Conservation (phyloP, 352 stramenopile genomes). For the Globisporangium megalacanthum region DNA sequence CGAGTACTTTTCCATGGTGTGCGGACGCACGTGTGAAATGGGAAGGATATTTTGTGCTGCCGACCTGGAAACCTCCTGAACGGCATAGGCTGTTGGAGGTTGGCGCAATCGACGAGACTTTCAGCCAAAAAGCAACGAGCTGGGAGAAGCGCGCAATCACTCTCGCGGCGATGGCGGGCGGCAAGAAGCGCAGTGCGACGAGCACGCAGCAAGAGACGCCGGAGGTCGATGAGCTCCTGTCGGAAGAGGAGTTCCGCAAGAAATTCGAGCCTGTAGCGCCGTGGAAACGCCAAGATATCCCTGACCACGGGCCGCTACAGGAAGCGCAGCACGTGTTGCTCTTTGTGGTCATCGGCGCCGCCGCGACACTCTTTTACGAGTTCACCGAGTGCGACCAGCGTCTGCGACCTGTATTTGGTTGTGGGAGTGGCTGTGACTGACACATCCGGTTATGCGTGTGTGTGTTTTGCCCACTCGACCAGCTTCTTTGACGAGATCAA, state of each 20-base stretch:
- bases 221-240: slow-evolving; percentile 32
- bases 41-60: no score
- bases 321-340: slow-evolving; percentile 59
- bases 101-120: no score
- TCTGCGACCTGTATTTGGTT: not conserved
- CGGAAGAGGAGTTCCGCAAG: slow-evolving; percentile 53
- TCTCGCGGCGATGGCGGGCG: not conserved
- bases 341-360: slow-evolving; percentile 62
- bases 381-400: slow-evolving; percentile 33
- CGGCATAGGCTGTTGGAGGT: no score
- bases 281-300: slow-evolving; percentile 77
- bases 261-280: slow-evolving; percentile 72
- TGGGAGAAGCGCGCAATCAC: no score
- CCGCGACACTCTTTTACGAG: slow-evolving; percentile 69
- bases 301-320: slow-evolving; percentile 65
- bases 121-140: no score
- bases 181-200: slow-evolving; percentile 12
- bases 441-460: not conserved
- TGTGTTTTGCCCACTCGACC: not conserved
- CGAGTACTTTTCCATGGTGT: slow-evolving; percentile 81
- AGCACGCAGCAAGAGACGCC: slow-evolving; percentile 2
- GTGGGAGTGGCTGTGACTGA: not conserved
- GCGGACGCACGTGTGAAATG: not conserved
- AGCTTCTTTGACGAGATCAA: slow-evolving; percentile 73
- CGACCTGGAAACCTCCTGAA: no score